A percentile compares a stretch with the other conserved stretches of the same genome.
Evolutionary conservation across 441 rosid species (phyloP).

Genomic region (Macaranga tanarius): DNA sequence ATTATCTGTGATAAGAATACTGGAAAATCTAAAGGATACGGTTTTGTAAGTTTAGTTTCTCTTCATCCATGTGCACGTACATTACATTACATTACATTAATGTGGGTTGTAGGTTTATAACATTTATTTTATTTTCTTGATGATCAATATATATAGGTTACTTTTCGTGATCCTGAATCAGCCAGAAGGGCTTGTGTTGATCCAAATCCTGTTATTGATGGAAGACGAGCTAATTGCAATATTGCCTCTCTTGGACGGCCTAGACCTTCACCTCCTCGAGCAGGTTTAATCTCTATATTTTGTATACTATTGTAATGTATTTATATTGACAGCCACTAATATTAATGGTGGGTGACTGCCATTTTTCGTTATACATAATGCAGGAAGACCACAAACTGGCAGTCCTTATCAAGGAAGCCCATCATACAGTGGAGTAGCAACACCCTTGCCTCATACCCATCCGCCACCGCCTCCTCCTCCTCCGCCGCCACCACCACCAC

Average conservation of each 20-base stretch:
- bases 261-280: constrained; percentile 79
- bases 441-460: constrained; percentile 26
- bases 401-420: constrained; percentile 47
- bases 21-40: constrained; percentile 90
- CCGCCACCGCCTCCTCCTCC: constrained; percentile 9
- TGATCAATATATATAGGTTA: constrained; percentile 63
- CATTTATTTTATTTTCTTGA: not conserved
- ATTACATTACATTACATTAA: not conserved
- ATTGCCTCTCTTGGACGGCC: constrained; percentile 89
- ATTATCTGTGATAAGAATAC: constrained; percentile 77
- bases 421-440: constrained; percentile 51
- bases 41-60: constrained; percentile 97
- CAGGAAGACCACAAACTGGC: constrained; percentile 71
- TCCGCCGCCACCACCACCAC: constrained; percentile 46
- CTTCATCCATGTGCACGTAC: too few relatives aligned
- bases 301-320: too few relatives aligned
- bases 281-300: too few relatives aligned
- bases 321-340: too few relatives aligned
- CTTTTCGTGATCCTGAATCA: constrained; percentile 85
- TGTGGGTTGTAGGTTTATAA: too few relatives aligned
- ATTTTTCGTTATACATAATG: constrained; percentile 21
- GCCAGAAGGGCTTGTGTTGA: constrained; percentile 78
- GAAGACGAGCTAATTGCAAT: constrained; percentile 89
- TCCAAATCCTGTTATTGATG: constrained; percentile 82
- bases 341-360: not conserved